A percentile compares a stretch with the other conserved stretches of the same genome.
Conservation (phyloP, 371 early-diverging fungal species). For the Zychaea mexicana region DNA sequence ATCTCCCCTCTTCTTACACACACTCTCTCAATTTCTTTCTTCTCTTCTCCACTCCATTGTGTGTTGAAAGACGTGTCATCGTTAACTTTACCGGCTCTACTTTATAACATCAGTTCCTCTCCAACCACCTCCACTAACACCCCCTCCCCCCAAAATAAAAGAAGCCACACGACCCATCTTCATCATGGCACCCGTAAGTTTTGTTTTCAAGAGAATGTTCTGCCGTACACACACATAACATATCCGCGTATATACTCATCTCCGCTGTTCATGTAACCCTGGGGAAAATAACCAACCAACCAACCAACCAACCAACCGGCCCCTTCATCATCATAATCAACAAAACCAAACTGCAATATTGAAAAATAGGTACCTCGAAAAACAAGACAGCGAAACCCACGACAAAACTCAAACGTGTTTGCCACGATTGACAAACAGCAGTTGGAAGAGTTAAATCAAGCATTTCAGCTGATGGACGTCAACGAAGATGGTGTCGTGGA, state of each 20-base stretch:
- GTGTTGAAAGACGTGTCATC: no score
- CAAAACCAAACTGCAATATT: not conserved
- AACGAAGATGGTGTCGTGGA: conserved; percentile 87
- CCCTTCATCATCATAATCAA: no score
- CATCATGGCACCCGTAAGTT: conserved; percentile 1
- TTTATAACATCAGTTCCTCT: no score
- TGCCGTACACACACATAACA: not conserved
- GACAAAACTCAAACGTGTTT: conserved; percentile 99
- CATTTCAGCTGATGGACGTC: conserved; percentile 93
- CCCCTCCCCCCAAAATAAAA: no score
- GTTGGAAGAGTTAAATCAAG: conserved; percentile 94
- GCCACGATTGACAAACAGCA: conserved; percentile 98
- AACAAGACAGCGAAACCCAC: conserved; percentile 86
- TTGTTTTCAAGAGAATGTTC: not conserved
- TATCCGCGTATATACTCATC: not conserved
- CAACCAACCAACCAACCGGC: not conserved
- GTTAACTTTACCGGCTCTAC: no score
- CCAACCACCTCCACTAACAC: no score
- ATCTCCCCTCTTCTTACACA: no score
- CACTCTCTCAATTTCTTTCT: no score
- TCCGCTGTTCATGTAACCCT: not conserved
- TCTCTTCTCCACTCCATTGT: no score
- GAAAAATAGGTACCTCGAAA: conserved; percentile 28
- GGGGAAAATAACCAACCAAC: no score
- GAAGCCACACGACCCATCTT: no score